A percentile compares a stretch with the other conserved stretches of the same genome.
phyloP scores from a whole-genome alignment of 495 filamentous ascomycete species.

The Hypoxylon trugodes region DNA sequence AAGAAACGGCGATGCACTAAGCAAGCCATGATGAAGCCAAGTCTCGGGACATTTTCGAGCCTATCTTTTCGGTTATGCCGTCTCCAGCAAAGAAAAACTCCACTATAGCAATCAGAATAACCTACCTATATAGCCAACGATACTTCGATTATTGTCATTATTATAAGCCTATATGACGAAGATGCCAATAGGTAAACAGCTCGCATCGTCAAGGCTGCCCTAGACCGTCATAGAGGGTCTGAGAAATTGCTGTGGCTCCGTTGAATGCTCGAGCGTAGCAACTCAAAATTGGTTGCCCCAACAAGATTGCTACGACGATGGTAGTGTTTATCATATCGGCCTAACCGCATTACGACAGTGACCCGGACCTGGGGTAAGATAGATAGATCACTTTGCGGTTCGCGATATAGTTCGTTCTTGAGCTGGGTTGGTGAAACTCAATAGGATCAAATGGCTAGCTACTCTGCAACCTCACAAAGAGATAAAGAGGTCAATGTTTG shows the following conservation, averaged over 20 bases:
- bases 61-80: constrained; percentile 1
- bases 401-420: background rate
- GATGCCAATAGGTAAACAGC: background rate
- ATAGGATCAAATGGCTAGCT: constrained; percentile 4
- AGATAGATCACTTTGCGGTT: background rate
- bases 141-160: no score
- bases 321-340: constrained; percentile 4
- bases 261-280: background rate
- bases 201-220: constrained; percentile 16
- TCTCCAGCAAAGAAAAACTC: background rate
- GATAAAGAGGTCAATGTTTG: background rate
- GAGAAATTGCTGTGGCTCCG: constrained; percentile 21
- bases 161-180: constrained; percentile 3
- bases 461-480: constrained; percentile 16
- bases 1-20: background rate
- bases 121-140: constrained; percentile 10
- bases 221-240: background rate
- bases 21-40: background rate
- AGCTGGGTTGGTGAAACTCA: constrained; percentile 25
- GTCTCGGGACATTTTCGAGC: constrained; percentile 2
- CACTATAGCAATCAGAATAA: background rate
- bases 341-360: constrained; percentile 10
- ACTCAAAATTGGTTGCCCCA: constrained; percentile 21
- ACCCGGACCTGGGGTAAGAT: background rate
- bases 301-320: constrained; percentile 7